Percentiles rank a stretch among this genome's conserved stretches.
These are phyloP conservation scores for Macrophomina phaseolina DNA, from an alignment of 2,329 filamentous ascomycete species.

Conservation along the genomic window DNA sequence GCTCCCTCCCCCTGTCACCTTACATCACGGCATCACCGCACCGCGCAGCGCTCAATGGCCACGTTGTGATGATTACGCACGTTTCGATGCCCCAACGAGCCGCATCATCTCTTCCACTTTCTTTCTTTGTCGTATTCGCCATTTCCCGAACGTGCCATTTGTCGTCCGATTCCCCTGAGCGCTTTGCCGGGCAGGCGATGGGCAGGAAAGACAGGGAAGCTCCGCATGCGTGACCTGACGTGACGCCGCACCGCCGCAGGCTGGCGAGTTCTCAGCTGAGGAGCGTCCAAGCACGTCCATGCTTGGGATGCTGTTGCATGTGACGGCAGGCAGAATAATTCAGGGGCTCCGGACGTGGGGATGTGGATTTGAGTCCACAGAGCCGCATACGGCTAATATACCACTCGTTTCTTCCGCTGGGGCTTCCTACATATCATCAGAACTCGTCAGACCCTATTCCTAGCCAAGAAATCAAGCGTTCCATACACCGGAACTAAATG, in stretches of 20 bases:
- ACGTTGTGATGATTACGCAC: neutral
- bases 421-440: too few relatives aligned
- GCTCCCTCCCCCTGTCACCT: neutral
- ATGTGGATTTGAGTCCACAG: neutral
- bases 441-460: too few relatives aligned
- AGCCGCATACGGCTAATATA: neutral
- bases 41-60: neutral
- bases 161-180: neutral
- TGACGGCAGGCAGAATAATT: neutral
- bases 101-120: neutral
- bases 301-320: neutral
- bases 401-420: too few relatives aligned
- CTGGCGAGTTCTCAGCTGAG: neutral
- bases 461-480: too few relatives aligned
- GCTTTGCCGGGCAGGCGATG: too few relatives aligned
- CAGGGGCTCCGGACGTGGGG: neutral
- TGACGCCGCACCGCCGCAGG: neutral
- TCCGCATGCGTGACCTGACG: neutral
- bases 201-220: neutral
- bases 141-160: neutral
- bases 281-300: neutral
- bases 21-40: constrained; percentile 14
- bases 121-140: neutral
- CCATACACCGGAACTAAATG: neutral
- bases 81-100: neutral